phyloP scores from a whole-genome alignment of 108 stramenopile genomes.

The Fragilaria crotonensis region DNA sequence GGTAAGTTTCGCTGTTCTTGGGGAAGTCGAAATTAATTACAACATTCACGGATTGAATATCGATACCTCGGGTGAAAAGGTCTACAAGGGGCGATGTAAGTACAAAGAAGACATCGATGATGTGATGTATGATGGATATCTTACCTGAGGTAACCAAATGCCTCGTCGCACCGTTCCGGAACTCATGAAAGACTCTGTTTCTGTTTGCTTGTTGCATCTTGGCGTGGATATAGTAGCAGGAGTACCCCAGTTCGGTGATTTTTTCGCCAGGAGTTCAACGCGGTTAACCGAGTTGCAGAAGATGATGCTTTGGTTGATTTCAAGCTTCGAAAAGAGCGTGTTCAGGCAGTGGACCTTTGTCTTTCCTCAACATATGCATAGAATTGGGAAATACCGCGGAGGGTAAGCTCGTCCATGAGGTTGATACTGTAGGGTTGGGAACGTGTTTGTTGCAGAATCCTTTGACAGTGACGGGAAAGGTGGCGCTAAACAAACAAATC shows the following conservation, averaged over 20 bases:
- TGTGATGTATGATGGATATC: no score
- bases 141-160: conserved; percentile 90
- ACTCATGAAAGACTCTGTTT: conserved; percentile 98
- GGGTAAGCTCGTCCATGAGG: conserved; percentile 99
- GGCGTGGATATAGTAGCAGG: conserved; percentile 99
- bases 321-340: conserved; percentile 95
- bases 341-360: conserved; percentile 98
- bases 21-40: conserved; percentile 99
- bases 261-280: conserved; percentile 96
- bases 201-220: conserved; percentile 98
- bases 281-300: conserved; percentile 99
- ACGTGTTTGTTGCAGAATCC: conserved; percentile 92
- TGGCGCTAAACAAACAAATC: conserved; percentile 97
- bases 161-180: conserved; percentile 95
- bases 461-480: conserved; percentile 97
- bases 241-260: conserved; percentile 98
- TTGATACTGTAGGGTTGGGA: conserved; percentile 93
- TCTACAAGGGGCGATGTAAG: no score
- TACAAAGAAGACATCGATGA: no score
- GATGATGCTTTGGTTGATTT: conserved; percentile 99
- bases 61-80: conserved; percentile 98
- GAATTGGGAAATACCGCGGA: conserved; percentile 96
- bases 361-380: conserved; percentile 99
- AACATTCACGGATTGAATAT: conserved; percentile 98
- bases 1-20: conserved; percentile 96